Percentiles rank a stretch among this genome's conserved stretches.
phyloP scores from a whole-genome alignment of 2,329 filamentous ascomycete genomes.

The Dothideomycetidae sp. region DNA sequence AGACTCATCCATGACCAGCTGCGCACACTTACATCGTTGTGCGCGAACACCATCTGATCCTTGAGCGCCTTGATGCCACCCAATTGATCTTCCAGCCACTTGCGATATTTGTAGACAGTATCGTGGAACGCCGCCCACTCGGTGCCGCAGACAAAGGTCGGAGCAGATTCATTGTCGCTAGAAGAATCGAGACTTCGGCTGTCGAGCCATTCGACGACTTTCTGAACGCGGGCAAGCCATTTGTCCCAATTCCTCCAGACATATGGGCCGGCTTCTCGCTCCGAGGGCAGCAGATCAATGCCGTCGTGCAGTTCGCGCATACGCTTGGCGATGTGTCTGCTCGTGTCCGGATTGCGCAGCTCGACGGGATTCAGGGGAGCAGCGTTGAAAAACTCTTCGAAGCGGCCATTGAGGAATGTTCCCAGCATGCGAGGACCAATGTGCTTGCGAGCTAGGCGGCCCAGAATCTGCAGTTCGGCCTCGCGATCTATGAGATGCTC shows the following conservation, averaged over 20 bases:
- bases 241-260: slow-evolving; percentile 93
- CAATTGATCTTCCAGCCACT: slow-evolving; percentile 58
- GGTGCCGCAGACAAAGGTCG: slow-evolving; percentile 71
- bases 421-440: slow-evolving; percentile 86
- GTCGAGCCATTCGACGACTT: slow-evolving; percentile 45
- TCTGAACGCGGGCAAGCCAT: slow-evolving; percentile 59
- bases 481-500: slow-evolving; percentile 93
- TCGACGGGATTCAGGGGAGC: slow-evolving; percentile 63
- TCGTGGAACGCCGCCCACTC: slow-evolving; percentile 67
- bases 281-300: slow-evolving; percentile 67
- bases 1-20: not conserved
- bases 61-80: slow-evolving; percentile 53
- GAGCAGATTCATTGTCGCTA: slow-evolving; percentile 30
- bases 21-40: slow-evolving; percentile 65
- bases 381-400: slow-evolving; percentile 87
- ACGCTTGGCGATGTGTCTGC: slow-evolving; percentile 85
- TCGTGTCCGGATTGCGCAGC: slow-evolving; percentile 67
- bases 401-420: slow-evolving; percentile 86
- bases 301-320: slow-evolving; percentile 95
- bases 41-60: slow-evolving; percentile 76
- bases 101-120: slow-evolving; percentile 62
- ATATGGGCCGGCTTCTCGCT: slow-evolving; percentile 63
- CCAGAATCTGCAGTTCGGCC: slow-evolving; percentile 72
- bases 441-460: slow-evolving; percentile 74
- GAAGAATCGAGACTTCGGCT: slow-evolving; percentile 36